Conservation (phyloP, 768 basidiomycete genomes). For the Boletus fagicola region DNA sequence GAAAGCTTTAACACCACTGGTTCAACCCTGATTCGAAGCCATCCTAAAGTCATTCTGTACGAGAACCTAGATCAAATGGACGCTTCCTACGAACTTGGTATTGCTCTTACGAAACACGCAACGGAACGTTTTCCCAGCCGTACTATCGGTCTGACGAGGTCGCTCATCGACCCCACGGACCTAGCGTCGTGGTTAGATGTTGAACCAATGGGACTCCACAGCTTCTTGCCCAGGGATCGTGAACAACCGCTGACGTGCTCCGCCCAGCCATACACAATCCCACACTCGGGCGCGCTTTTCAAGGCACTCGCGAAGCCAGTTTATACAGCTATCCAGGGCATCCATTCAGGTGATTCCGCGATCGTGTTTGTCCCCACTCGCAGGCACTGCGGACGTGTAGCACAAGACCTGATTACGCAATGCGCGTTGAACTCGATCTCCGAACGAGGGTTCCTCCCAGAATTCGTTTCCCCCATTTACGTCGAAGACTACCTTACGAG, state of each 20-base stretch:
- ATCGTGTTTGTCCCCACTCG: constrained; percentile 90
- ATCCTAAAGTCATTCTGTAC: constrained; percentile 68
- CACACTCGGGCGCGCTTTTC: constrained; percentile 82
- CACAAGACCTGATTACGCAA: constrained; percentile 83
- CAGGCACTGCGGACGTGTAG: constrained; percentile 67
- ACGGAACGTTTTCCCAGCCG: constrained; percentile 64
- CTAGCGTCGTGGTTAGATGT: constrained; percentile 84
- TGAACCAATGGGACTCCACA: constrained; percentile 58
- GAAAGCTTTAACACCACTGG: constrained; percentile 37
- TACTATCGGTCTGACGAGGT: constrained; percentile 72
- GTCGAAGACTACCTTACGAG: constrained; percentile 58
- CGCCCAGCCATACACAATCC: constrained; percentile 77
- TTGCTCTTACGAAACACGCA: constrained; percentile 69
- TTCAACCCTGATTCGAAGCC: constrained; percentile 25
- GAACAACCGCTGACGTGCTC: constrained; percentile 72
- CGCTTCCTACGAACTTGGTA: constrained; percentile 72
- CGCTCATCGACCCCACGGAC: constrained; percentile 77
- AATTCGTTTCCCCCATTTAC: constrained; percentile 45
- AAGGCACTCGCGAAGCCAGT: constrained; percentile 92
- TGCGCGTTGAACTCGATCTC: constrained; percentile 74
- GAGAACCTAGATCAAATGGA: constrained; percentile 87
- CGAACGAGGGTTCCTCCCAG: constrained; percentile 64
- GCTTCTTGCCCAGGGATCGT: constrained; percentile 80
- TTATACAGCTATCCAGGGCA: constrained; percentile 65
- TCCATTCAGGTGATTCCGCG: constrained; percentile 45